Base-by-base conservation (phyloP, 345 rosid species). In the Capsella bursapastoris region DNA sequence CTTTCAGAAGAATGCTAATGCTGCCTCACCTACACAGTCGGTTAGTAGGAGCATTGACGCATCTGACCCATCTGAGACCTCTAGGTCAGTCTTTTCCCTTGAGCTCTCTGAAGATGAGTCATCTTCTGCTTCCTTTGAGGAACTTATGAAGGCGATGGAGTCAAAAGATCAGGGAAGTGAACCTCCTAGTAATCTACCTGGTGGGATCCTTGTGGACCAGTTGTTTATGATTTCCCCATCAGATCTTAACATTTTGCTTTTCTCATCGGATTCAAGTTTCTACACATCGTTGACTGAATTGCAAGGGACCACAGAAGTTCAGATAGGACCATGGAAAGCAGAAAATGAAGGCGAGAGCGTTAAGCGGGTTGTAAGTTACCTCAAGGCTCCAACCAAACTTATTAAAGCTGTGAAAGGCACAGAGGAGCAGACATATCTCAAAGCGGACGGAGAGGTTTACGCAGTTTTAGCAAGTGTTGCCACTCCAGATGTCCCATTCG, bases 401-500 rank as follows among this genome's bases (percentile, higher is more conserved):
- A 81, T 91, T 50, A 92, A 84, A 80, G 99, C 99, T 18, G 85
- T 87, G 45, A 95, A 86, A 82, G 90, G 87, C 73, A 83, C 80
- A 53, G 99, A 95, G 83, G 99, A 92, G 58, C 99, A 95, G 51
- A 47, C 80, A 38, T 90, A 90, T 73, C 76, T 88, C 68, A 92
- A 86, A 81, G 97, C 89, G 6, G 89, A 89, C 16, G 96, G 96
- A 72, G 90, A 90, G 76, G 76, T 48, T 70, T 95, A 85, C 78
- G 80, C 84, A 48, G 82, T 95, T 75, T 76, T 89, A 8, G 79
- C 83, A 3, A 76, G 78, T 68, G 96, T 86, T 72, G 86, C 90
- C 77, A 90, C 96, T 78, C 99, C 97, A 1, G 99, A 95, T 84
- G 90, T 91, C 47, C 85, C 88, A 50, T 92, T 90, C 12, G 98